phyloP scores from a whole-genome alignment of 495 filamentous ascomycete species.

The Talaromyces trachyspermus region DNA sequence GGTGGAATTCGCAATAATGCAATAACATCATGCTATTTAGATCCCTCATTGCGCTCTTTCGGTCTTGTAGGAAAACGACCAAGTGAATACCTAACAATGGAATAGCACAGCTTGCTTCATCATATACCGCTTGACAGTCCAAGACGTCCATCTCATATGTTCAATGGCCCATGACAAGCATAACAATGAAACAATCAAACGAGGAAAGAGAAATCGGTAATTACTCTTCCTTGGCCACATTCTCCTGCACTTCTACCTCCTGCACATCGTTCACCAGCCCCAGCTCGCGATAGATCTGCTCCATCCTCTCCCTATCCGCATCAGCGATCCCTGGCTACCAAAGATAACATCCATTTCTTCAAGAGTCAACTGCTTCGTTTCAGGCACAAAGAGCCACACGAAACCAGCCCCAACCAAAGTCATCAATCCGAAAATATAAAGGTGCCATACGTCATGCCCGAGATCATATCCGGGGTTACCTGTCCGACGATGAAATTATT shows the following conservation, averaged over 20 bases:
- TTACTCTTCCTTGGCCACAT: neutral
- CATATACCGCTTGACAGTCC: too few species aligned
- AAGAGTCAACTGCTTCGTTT: slow-evolving; percentile 44
- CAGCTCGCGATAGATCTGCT: slow-evolving; percentile 60
- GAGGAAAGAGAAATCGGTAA: neutral
- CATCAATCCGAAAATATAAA: slow-evolving; percentile 65
- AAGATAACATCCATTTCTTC: slow-evolving; percentile 61
- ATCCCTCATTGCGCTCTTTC: too few species aligned
- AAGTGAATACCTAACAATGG: too few species aligned
- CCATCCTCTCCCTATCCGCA: slow-evolving; percentile 59
- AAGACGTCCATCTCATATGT: too few species aligned
- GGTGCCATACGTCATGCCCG: slow-evolving; percentile 57
- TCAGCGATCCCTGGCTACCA: slow-evolving; percentile 57
- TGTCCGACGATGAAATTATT: slow-evolving; percentile 61
- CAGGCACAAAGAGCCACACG: slow-evolving; percentile 46
- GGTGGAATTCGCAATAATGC: too few species aligned
- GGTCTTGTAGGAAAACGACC: too few species aligned
- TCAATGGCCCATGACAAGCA: too few species aligned
- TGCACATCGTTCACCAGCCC: slow-evolving; percentile 39
- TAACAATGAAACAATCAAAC: neutral
- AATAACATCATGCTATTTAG: too few species aligned
- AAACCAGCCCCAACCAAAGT: slow-evolving; percentile 52
- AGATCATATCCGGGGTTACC: slow-evolving; percentile 68
- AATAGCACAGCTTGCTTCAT: too few species aligned
- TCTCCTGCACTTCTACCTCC: slow-evolving; percentile 4